Evolutionary conservation across 208 protist genomes (phyloP).

Genomic region (Novymonas esmeraldas): DNA sequence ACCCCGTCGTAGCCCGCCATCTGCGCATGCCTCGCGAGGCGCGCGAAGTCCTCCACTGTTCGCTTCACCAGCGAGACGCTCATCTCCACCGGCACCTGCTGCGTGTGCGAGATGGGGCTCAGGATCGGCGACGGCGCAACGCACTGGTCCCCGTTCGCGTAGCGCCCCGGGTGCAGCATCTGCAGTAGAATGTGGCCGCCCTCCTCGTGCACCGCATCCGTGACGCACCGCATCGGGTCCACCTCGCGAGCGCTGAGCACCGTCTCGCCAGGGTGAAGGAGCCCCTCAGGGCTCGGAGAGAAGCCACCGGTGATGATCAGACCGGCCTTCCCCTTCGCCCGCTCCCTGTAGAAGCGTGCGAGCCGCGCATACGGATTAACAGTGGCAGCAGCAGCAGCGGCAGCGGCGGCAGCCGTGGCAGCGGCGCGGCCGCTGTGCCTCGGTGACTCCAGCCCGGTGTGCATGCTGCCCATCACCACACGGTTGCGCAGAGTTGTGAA

Average conservation of each 20-base stretch:
- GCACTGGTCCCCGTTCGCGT: constrained; percentile 49
- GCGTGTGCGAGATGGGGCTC: constrained; percentile 62
- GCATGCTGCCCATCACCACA: constrained; percentile 84
- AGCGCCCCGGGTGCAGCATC: constrained; percentile 91
- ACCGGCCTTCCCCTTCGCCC: constrained; percentile 84
- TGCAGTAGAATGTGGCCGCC: constrained; percentile 92
- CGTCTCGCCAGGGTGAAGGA: constrained; percentile 70
- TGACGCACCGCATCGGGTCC: constrained; percentile 73
- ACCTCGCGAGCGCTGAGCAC: constrained; percentile 66
- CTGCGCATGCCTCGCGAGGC: constrained; percentile 86
- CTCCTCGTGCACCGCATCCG: constrained; percentile 85
- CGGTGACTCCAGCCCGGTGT: constrained; percentile 72
- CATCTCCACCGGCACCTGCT: constrained; percentile 65
- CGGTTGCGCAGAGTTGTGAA: constrained; percentile 71
- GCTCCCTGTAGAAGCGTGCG: constrained; percentile 79
- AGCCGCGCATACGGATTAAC: constrained; percentile 63
- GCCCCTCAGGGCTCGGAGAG: constrained; percentile 73
- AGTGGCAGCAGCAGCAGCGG: constrained; percentile 34
- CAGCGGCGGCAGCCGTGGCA: constrained; percentile 23
- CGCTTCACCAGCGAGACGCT: constrained; percentile 61
- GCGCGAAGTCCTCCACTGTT: constrained; percentile 84
- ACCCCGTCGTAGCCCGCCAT: constrained; percentile 95
- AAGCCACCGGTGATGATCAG: constrained; percentile 92
- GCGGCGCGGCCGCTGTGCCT: constrained; percentile 23
- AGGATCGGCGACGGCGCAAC: constrained; percentile 59